Evolutionary conservation across 2,329 filamentous ascomycete genomes (phyloP), one percentile per base, ranked within the genome.

Genomic region (Lithohypha guttulata): DNA sequence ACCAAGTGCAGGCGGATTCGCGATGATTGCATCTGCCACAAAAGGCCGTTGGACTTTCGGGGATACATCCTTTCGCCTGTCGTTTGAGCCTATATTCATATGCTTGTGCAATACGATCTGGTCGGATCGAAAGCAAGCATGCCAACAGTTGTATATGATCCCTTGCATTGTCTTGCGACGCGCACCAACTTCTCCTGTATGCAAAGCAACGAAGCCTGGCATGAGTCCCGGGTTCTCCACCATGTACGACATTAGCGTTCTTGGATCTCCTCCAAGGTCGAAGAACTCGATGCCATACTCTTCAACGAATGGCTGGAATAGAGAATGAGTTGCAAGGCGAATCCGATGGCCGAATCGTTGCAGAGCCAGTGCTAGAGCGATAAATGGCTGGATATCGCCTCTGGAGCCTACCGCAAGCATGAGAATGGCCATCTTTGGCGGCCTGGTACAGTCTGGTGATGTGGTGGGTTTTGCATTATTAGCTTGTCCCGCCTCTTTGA

Each of bases 381-480:
- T 59, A 39, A 78, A 77, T 0, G 73, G 73, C 42, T 78, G 73
- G 1, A 75, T 68, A 50, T 75, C 71, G 6, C 71, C 71, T 28
- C 67, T 59, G 4, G 59, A 63, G 10, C 67, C 67, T 1, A 75
- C 70, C 2, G 73, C 66, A 40, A 73, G 70, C 36, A 74, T 71
- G 3, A 73, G 68, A 29, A 73, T 65, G 39, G 73, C 73, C 15
- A 72, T 14, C n/a, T n/a, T n/a, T n/a, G n/a, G n/a, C n/a, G n/a
- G n/a, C n/a, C n/a, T n/a, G n/a, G n/a, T n/a, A n/a, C n/a, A n/a
- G n/a, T n/a, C n/a, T n/a, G n/a, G n/a, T n/a, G n/a, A n/a, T n/a
- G n/a, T n/a, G n/a, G n/a, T n/a, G n/a, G n/a, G n/a, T n/a, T n/a
- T n/a, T n/a, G n/a, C n/a, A n/a, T n/a, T n/a, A n/a, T n/a, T n/a